Evolutionary conservation across 495 filamentous ascomycete genomes (phyloP).

Genomic region (Mytilinidion resinicola): DNA sequence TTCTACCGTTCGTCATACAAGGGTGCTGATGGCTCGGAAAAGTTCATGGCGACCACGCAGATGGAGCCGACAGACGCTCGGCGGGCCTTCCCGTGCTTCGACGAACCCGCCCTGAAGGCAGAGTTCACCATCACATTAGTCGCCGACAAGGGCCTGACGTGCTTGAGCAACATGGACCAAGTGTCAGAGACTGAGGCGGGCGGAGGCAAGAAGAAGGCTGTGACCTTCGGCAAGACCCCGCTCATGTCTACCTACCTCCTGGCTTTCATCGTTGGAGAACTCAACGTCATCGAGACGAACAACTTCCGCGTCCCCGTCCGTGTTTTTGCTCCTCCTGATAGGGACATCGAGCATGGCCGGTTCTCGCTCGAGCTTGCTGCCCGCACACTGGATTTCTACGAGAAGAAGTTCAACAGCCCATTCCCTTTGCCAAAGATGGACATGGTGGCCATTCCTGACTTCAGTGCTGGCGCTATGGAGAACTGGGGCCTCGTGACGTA

Average conservation of each 20-base stretch:
- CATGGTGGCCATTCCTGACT: constrained; percentile 95
- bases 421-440: constrained; percentile 87
- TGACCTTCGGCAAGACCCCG: constrained; percentile 67
- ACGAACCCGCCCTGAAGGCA: constrained; percentile 70
- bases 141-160: constrained; percentile 66
- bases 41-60: constrained; percentile 68
- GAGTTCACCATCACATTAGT: constrained; percentile 67
- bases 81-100: constrained; percentile 70
- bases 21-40: constrained; percentile 53
- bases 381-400: constrained; percentile 63
- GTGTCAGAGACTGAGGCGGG: constrained; percentile 55
- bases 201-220: constrained; percentile 56
- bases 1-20: constrained; percentile 77
- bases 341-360: constrained; percentile 58
- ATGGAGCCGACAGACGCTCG: constrained; percentile 76
- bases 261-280: constrained; percentile 69
- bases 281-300: constrained; percentile 68
- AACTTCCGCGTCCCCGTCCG: constrained; percentile 68
- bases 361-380: constrained; percentile 67
- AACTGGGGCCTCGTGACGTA: constrained; percentile 98
- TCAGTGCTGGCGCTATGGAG: constrained; percentile 93
- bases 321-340: constrained; percentile 59
- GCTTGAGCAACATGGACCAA: constrained; percentile 77
- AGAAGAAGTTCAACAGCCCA: constrained; percentile 64
- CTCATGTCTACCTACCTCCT: constrained; percentile 74